A percentile compares a stretch with the other conserved stretches of the same genome.
These are phyloP conservation scores for Plasmodium fragile DNA, from an alignment of 169 alveolate genomes.

Conservation along the genomic window DNA sequence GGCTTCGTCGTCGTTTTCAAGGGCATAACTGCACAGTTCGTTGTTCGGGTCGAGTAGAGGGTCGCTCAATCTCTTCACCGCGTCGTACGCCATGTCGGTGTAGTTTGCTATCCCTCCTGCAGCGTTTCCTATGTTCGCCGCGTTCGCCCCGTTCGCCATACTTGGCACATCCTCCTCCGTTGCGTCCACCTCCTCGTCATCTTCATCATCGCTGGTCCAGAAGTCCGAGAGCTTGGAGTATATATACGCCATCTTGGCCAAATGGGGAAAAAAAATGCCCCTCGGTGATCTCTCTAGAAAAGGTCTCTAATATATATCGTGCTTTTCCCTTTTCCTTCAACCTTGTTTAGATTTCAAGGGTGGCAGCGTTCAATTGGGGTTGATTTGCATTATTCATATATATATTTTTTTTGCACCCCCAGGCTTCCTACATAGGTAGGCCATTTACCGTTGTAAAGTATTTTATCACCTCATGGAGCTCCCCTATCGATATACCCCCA, in stretches of 20 bases:
- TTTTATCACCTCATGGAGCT: neutral
- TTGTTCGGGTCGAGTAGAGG: neutral
- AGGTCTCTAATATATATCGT: neutral
- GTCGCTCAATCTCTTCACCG: neutral
- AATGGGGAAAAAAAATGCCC: neutral
- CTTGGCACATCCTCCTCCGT: slow-evolving; percentile 12
- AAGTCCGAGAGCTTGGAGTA: slow-evolving; percentile 84
- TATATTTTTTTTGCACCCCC: neutral
- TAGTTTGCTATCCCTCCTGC: neutral
- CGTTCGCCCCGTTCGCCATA: neutral
- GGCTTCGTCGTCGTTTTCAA: slow-evolving; percentile 22
- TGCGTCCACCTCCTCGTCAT: slow-evolving; percentile 52
- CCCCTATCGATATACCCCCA: neutral
- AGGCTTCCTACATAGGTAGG: neutral
- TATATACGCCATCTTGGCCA: slow-evolving; percentile 76
- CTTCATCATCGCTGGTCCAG: slow-evolving; percentile 89
- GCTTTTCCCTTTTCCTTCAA: neutral
- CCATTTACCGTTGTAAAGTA: neutral
- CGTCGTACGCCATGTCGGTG: slow-evolving; percentile 4
- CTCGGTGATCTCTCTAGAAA: neutral
- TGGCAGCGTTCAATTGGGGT: neutral
- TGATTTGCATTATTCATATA: neutral
- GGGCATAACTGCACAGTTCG: slow-evolving; percentile 15
- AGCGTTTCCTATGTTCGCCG: slow-evolving; percentile 25
- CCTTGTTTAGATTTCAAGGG: neutral